Conservation (phyloP, 345 rosid species). For the Eucalyptus pauciflora region DNA sequence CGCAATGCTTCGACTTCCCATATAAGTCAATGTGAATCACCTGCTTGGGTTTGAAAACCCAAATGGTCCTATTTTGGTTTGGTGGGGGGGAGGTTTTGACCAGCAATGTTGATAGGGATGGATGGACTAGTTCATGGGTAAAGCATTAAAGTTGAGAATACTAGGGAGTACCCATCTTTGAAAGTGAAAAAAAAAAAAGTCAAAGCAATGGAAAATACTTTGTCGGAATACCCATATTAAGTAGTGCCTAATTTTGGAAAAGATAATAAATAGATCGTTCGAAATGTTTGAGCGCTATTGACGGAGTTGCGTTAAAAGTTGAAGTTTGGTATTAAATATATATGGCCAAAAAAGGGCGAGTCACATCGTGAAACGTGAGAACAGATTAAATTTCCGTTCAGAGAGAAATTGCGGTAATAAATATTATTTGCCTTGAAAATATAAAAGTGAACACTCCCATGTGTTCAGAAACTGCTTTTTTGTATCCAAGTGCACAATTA, state of each 20-base stretch:
- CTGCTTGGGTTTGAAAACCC: background rate
- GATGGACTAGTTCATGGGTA: background rate
- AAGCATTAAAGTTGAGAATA: background rate
- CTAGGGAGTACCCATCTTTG: background rate
- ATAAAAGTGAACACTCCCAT: fast-evolving
- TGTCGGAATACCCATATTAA: background rate
- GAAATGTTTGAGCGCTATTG: background rate
- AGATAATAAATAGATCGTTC: background rate
- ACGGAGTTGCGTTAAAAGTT: background rate
- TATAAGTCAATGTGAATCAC: background rate
- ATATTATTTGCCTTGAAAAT: background rate
- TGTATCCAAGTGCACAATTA: fast-evolving
- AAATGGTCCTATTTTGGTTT: background rate
- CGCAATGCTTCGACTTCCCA: background rate
- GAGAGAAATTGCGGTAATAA: background rate
- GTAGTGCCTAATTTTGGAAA: background rate
- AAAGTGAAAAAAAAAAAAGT: background rate
- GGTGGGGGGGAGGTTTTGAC: background rate
- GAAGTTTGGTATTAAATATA: background rate
- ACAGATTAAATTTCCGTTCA: background rate
- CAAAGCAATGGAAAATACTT: background rate
- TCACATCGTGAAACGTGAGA: fast-evolving
- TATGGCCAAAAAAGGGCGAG: fast-evolving
- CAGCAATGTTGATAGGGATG: background rate
- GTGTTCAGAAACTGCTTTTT: fast-evolving